Conservation (phyloP, 2,329 filamentous ascomycete genomes). For the Pseudogymnoascus pannorum region DNA sequence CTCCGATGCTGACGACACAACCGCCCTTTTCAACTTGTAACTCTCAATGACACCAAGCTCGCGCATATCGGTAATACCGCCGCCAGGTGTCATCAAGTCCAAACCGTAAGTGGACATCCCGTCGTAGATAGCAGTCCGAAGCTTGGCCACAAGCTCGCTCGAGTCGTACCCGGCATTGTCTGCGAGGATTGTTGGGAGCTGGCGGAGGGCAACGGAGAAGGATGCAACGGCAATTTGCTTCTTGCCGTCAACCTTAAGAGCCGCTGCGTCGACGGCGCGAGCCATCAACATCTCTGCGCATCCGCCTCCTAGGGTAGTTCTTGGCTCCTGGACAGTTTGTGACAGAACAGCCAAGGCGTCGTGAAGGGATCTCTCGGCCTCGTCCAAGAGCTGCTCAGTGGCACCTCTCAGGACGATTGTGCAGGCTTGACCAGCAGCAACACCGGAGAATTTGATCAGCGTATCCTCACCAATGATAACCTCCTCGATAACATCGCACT, state of each 20-base stretch:
- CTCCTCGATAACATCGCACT: conserved; percentile 94
- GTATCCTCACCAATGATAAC: conserved; percentile 98
- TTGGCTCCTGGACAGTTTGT: conserved; percentile 90
- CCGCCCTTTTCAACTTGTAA: conserved; percentile 98
- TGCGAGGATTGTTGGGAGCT: conserved; percentile 91
- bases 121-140: conserved; percentile 91
- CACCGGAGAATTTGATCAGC: conserved; percentile 93
- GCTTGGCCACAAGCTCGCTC: conserved; percentile 81
- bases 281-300: conserved; percentile 99
- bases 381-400: conserved; percentile 92
- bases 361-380: conserved; percentile 91
- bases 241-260: conserved; percentile 93
- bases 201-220: conserved; percentile 81
- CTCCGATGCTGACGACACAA: conserved; percentile 92
- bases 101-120: conserved; percentile 88
- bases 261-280: conserved; percentile 89
- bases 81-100: conserved; percentile 81
- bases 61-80: conserved; percentile 91
- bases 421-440: conserved; percentile 87
- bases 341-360: conserved; percentile 94
- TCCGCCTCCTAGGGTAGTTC: conserved; percentile 88
- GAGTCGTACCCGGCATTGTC: conserved; percentile 97
- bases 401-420: conserved; percentile 94
- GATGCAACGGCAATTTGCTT: conserved; percentile 87
- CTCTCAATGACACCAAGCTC: conserved; percentile 93